Conservation (phyloP, 768 basidiomycete genomes). For the Sarcomyxa edulis region DNA sequence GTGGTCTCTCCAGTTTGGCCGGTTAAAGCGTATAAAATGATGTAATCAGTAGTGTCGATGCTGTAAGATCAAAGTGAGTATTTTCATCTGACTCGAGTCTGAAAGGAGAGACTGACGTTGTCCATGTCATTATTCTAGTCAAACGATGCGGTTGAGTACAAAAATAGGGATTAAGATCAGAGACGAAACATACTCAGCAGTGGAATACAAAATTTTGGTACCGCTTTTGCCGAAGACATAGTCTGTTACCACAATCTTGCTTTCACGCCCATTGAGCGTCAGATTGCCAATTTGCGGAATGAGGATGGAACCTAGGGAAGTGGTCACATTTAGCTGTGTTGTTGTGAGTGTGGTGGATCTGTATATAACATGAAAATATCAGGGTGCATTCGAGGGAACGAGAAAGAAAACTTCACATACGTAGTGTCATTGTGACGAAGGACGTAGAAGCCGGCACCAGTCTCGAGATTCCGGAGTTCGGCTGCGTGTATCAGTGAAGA, state of each 20-base stretch:
- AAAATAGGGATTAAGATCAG: background rate
- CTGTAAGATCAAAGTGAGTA: slow-evolving; percentile 16
- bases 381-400: background rate
- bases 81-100: background rate
- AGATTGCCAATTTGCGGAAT: slow-evolving; percentile 33
- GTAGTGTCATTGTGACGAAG: slow-evolving; percentile 39
- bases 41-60: slow-evolving; percentile 34
- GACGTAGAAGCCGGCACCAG: slow-evolving; percentile 43
- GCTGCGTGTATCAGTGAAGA: slow-evolving; percentile 37
- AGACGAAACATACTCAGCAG: slow-evolving; percentile 33
- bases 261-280: slow-evolving; percentile 42
- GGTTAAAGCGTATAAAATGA: slow-evolving; percentile 35
- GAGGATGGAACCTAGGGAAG: slow-evolving; percentile 30
- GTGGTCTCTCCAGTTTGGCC: slow-evolving; percentile 41
- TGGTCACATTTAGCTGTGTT: slow-evolving; percentile 36
- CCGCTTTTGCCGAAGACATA: slow-evolving; percentile 34
- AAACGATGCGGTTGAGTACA: background rate
- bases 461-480: slow-evolving; percentile 40
- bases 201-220: slow-evolving; percentile 37
- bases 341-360: slow-evolving; percentile 41
- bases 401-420: too few relatives aligned
- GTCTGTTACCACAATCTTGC: slow-evolving; percentile 44
- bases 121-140: slow-evolving; percentile 47
- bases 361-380: background rate
- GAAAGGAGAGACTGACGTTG: slow-evolving; percentile 32